Percentiles rank a stretch among this genome's conserved stretches.
phyloP scores from a whole-genome alignment of 345 rosid species.

The Populus simonii region DNA sequence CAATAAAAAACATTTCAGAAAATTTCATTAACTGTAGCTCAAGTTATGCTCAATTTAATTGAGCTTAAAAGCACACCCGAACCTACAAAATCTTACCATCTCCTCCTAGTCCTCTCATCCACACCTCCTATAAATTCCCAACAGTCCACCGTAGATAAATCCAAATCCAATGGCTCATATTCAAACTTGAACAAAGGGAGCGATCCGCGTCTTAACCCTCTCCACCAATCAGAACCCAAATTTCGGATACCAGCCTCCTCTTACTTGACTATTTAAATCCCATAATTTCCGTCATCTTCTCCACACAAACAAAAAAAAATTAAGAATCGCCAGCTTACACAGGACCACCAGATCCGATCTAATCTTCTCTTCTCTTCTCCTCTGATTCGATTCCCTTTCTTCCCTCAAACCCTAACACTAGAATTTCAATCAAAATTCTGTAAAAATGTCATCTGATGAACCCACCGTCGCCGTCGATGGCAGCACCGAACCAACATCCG shows the following conservation, averaged over 20 bases:
- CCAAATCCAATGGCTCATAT: slow-evolving; percentile 53
- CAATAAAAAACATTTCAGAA: slow-evolving; percentile 11
- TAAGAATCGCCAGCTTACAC: not conserved
- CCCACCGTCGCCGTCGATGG: slow-evolving; percentile 35
- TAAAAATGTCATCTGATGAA: slow-evolving; percentile 51
- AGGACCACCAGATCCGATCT: slow-evolving; percentile 17
- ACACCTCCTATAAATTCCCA: slow-evolving; percentile 5
- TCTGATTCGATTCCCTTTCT: no score
- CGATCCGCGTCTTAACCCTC: slow-evolving; percentile 45
- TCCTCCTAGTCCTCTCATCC: slow-evolving; percentile 20
- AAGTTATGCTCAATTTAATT: slow-evolving; percentile 34
- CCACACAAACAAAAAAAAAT: not conserved
- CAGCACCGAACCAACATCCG: slow-evolving; percentile 14
- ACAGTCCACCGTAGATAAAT: slow-evolving; percentile 42
- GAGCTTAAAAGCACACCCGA: slow-evolving; percentile 72
- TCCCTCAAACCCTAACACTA: not conserved
- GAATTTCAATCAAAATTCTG: not conserved
- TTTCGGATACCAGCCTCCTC: slow-evolving; percentile 33
- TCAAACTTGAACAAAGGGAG: slow-evolving; percentile 37
- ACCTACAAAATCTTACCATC: slow-evolving; percentile 15
- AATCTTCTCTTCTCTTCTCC: not conserved
- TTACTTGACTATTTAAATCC: slow-evolving; percentile 54
- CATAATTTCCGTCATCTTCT: slow-evolving; percentile 15
- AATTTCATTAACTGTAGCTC: slow-evolving; percentile 15
- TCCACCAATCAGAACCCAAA: slow-evolving; percentile 51